Conservation (phyloP, 2,329 filamentous ascomycete species). For the Apiospora saccharicola region DNA sequence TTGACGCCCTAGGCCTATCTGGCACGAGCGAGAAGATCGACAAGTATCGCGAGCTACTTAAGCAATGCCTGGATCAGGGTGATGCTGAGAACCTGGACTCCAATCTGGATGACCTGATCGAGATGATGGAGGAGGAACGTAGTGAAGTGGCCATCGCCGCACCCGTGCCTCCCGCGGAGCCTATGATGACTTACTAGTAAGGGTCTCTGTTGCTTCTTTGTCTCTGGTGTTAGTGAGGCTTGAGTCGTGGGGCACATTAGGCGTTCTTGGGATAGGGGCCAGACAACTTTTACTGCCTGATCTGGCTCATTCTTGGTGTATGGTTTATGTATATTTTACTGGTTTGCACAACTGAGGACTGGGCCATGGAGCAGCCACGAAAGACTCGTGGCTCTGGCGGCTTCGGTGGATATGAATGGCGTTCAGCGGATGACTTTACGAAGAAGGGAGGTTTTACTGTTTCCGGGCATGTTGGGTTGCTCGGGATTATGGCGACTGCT, state of each 20-base stretch:
- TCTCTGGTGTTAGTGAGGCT: not conserved
- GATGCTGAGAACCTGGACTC: conserved; percentile 73
- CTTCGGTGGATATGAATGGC: not conserved
- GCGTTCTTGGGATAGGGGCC: not conserved
- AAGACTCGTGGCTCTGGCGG: not conserved
- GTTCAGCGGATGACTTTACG: not conserved
- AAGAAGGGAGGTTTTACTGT: not conserved
- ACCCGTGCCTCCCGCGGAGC: not conserved
- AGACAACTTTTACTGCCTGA: not conserved
- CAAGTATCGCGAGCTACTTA: conserved; percentile 74
- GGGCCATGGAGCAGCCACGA: not conserved
- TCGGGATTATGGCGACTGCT: conserved; percentile 1
- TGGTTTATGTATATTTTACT: not conserved
- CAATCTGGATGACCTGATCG: conserved; percentile 66
- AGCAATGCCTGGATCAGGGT: conserved; percentile 71
- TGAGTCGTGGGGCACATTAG: not conserved
- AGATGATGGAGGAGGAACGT: conserved; percentile 69
- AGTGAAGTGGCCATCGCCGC: conserved; percentile 48
- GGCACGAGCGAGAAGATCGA: conserved; percentile 77
- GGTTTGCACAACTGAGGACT: not conserved
- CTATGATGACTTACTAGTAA: conserved; percentile 17
- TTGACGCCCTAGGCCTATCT: conserved; percentile 71
- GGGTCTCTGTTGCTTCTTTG: not conserved
- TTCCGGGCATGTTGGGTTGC: not conserved
- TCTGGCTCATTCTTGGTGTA: not conserved